Conservation (phyloP, 345 rosid genomes). For the Isatis tinctoria region DNA sequence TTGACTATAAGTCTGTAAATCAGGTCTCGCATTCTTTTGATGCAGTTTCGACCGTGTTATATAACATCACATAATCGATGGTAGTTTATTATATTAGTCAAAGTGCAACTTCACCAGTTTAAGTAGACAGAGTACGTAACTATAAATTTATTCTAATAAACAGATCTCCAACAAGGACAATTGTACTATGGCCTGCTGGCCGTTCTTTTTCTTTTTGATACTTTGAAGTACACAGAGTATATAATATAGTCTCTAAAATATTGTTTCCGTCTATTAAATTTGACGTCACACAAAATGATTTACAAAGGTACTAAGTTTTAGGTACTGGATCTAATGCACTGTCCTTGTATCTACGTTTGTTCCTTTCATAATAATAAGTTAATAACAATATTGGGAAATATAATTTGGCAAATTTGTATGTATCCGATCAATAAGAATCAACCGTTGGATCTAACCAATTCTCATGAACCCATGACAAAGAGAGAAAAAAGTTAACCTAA, state of each 20-base stretch:
- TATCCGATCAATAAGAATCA: neutral
- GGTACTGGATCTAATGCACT: neutral
- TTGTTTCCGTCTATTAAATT: neutral
- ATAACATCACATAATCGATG: neutral
- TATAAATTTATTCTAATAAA: neutral
- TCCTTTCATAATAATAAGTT: neutral
- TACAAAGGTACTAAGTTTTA: neutral
- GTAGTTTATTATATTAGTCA: neutral
- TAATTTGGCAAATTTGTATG: conserved; percentile 4
- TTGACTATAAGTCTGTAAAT: neutral
- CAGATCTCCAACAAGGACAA: neutral
- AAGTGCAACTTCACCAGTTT: neutral
- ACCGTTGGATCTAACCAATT: conserved; percentile 11
- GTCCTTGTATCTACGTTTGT: neutral
- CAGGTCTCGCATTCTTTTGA: neutral
- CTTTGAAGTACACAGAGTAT: neutral
- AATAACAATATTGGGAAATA: neutral
- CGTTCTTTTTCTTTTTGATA: neutral
- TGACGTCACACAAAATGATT: neutral
- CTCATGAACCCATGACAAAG: neutral
- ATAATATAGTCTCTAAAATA: neutral
- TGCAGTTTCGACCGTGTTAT: neutral
- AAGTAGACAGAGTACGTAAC: neutral
- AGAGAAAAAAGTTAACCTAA: neutral
- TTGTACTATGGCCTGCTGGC: neutral